Evolutionary conservation across 768 basidiomycete genomes (phyloP), one percentile per base, ranked within the genome.

Genomic region (Thelephora aurantiotincta): DNA sequence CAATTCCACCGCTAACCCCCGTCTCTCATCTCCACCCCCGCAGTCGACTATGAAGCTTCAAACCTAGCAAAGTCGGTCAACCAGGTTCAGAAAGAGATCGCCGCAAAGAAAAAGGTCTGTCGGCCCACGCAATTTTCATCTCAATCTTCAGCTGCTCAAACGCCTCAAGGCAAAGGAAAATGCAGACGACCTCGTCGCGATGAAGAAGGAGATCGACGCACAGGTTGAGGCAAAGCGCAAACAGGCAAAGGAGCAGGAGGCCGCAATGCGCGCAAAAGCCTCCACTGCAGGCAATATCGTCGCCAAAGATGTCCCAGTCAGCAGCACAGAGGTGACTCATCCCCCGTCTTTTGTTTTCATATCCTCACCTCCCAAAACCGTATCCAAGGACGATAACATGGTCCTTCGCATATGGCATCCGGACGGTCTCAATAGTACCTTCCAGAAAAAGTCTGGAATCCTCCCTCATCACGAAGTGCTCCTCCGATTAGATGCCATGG

Each of bases 381-480:
- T 26, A 6, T n/a, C 36, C 35, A 49, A 97, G 90, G 96, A 98
- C 58, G 91, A 98, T 62, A 99, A 99, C 64, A 67, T 63, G 1
- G 80, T 81, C 2, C 54, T 92, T 12, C 71, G 79, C 50, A 88
- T 78, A 48, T 98, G 87, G 85, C 82, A 91, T 65, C 90, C 93
- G 1, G 74, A 78, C 34, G 85, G 82, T 6, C 77, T 80, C 19
- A 70, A 76, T 50, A 80, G 68, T 23, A 78, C 88, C 54, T 84
- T 82, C 19, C 75, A 82, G 55, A 74, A 78, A 55, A 77, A 75
- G 60, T 67, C 72, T 3, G 82, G 75, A 44, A 90, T 98, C 58
- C 74, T 98, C 66, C 82, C 94, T n/a, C 96, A 99, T 63, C 93
- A 99, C 57, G 96, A 99, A 68, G 90, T 98, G 20, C 74, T 99